Evolutionary conservation across 805 yeast species (phyloP), one percentile per base, ranked within the genome.

Genomic region (Myxozyma udenii): DNA sequence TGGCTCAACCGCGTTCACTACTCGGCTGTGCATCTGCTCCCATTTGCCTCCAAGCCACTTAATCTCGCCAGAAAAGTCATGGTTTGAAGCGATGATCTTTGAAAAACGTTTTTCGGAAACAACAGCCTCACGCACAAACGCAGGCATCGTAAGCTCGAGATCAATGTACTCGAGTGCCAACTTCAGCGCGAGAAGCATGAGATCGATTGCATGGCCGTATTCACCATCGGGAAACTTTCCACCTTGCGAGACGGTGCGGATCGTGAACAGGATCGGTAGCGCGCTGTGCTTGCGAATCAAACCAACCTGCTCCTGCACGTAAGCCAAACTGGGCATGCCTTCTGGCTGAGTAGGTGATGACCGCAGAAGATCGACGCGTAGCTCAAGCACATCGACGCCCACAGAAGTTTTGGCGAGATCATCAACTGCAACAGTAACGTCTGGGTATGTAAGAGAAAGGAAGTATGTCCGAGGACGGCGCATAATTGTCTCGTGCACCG

Each of bases 161-260:
- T 90, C 96, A 61, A 90, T 77, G 64, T 73, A 89, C 55, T 84
- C 91, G 53, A 88, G 81, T 45, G 95, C 96, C 53, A 84, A 70
- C 66, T 80, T 84, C 66, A 85, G 74, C 1, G 89, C 96, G 50
- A 84, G 70, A 33, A 67, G 62, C 46, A 79, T 73, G 51, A 89
- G 75, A 14, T 69, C 65, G 53, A 73, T 76, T 51, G 87, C 76
- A 19, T 69, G 62, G 3, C 67, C 75, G 24, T 64, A 61, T 12
- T 78, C 80, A 6, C 71, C 71, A 63, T 85, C 87, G 1, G 85
- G 85, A 70, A 87, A 86, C 39, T 72, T 66, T 22, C 96, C 96
- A 44, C 96, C 96, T 70, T 89, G 96, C 2, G 81, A 71, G 58
- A 71, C 64, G 0, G 95, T 85, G 66, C 95, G 79, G 2, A 89